Base-by-base conservation (phyloP, 164 flowering plant genomes). In the Aristolochia contorta region DNA sequence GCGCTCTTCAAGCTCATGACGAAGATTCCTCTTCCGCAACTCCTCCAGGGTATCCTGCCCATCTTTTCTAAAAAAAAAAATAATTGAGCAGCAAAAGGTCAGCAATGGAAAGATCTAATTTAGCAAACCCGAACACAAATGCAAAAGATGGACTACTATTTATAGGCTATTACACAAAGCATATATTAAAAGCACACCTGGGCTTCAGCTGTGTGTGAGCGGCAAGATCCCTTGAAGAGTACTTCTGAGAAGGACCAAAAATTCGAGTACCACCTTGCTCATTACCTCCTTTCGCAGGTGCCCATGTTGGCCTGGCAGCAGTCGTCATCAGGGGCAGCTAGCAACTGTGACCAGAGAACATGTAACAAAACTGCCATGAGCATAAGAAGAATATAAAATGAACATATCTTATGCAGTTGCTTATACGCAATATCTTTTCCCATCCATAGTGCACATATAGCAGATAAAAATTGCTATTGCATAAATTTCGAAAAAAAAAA, bases 261-360 rank as follows among this genome's bases (percentile, higher is more conserved):
- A 89, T 91, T 54, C 98, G 74, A 57, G 96, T 73, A 30, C 98
- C 98, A 18, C 98, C 98, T 75, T 89, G 98, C 61, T 91, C 98
- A 30, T 91, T 79, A 2, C 98, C 98, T 69, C 98, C 98, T 74
- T 91, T 91, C 7, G 98, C 98, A 27, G 98, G 98, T 46, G 96
- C 96, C 98, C 98, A 91, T 8, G 98, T 91, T 2, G 98, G 98
- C 74, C 98, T 69, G 48, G 98, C 98, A 16, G 97, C 97, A 7
- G 97, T 91, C 41, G 97, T 91, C 97, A 91, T 91, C 43, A 37
- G 43, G 12, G 1, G 43, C 43, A 3, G 3, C 43, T 37, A 37
- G 43, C 43, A 37, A 37, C 43, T 37, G 43, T 8, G 43, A 37
- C 9, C 43, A 37, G 12, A 37, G 43, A 37, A 8, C 43, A 37